These are phyloP conservation scores for Ophiocordyceps australis DNA, from an alignment of 2,329 filamentous ascomycete genomes.

Conservation along the genomic window DNA sequence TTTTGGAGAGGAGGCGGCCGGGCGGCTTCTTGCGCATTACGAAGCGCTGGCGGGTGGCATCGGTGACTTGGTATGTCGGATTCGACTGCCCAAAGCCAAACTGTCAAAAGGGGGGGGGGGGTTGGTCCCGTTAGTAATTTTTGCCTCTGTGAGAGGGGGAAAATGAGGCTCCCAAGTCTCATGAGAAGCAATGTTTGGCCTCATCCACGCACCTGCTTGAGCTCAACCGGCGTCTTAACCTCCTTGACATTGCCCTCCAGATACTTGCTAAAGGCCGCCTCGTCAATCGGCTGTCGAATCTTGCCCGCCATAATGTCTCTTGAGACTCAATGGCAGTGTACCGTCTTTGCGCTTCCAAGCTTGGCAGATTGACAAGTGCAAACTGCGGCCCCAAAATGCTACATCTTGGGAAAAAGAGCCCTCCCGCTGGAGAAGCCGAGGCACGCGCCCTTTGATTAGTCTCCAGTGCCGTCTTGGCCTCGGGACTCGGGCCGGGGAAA, in stretches of 20 bases:
- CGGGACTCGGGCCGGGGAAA: no score
- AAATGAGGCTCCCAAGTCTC: not conserved
- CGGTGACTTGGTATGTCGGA: conserved; percentile 83
- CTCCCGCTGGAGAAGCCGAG: no score
- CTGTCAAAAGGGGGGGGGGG: conserved; percentile 22
- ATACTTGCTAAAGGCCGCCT: conserved; percentile 62
- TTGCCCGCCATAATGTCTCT: conserved; percentile 53
- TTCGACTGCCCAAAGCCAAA: conserved; percentile 97
- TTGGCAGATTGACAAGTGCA: no score
- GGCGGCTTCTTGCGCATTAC: conserved; percentile 97
- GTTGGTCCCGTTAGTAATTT: not conserved
- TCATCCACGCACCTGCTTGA: conserved; percentile 62
- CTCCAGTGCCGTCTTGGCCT: no score
- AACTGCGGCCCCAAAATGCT: no score
- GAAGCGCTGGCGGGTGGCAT: conserved; percentile 49
- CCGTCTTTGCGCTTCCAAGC: no score
- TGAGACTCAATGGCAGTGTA: no score
- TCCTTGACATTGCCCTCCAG: conserved; percentile 61
- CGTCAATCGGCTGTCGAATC: conserved; percentile 80
- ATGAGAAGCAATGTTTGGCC: no score
- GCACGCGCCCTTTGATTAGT: no score
- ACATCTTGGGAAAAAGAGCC: no score
- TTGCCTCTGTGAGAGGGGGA: not conserved
- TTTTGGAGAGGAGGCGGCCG: conserved; percentile 81
- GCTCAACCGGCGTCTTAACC: conserved; percentile 64